A percentile compares a stretch with the other conserved stretches of the same genome.
These are phyloP conservation scores for Cicer cuneatum DNA, from an alignment of 306 rosid species.

Conservation along the genomic window DNA sequence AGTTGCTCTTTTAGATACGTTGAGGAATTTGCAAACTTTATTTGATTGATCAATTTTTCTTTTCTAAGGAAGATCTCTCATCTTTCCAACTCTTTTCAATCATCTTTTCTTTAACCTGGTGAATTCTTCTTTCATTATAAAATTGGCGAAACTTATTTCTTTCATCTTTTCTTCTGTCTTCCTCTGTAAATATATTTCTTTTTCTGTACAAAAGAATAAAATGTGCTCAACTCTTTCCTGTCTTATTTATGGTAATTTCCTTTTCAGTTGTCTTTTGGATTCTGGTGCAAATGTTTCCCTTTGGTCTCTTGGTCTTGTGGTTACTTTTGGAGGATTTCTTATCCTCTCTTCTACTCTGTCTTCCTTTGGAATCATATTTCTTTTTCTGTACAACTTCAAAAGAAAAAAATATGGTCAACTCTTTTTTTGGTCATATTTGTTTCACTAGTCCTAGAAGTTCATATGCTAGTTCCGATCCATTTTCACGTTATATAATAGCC, in stretches of 20 bases:
- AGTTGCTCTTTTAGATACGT: neutral
- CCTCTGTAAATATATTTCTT: too few relatives aligned
- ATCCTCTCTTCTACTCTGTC: neutral
- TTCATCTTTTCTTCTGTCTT: too few relatives aligned
- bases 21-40: neutral
- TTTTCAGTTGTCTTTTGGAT: neutral
- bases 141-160: neutral
- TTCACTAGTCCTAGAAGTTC: slow-evolving; percentile 7
- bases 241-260: neutral
- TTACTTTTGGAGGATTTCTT: neutral
- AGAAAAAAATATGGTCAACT: neutral
- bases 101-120: neutral
- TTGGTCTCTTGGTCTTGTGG: neutral
- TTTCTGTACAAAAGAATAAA: too few relatives aligned
- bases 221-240: too few relatives aligned
- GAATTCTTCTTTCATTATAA: neutral
- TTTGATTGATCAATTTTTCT: neutral
- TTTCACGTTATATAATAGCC: slow-evolving; percentile 1
- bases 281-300: slow-evolving; percentile 4
- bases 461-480: neutral
- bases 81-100: neutral
- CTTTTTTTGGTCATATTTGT: slow-evolving; percentile 7
- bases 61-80: neutral
- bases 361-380: neutral
- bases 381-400: neutral